Evolutionary conservation across 2,329 filamentous ascomycete genomes (phyloP), one percentile per base, ranked within the genome.

Genomic region (Colletotrichum cereale): DNA sequence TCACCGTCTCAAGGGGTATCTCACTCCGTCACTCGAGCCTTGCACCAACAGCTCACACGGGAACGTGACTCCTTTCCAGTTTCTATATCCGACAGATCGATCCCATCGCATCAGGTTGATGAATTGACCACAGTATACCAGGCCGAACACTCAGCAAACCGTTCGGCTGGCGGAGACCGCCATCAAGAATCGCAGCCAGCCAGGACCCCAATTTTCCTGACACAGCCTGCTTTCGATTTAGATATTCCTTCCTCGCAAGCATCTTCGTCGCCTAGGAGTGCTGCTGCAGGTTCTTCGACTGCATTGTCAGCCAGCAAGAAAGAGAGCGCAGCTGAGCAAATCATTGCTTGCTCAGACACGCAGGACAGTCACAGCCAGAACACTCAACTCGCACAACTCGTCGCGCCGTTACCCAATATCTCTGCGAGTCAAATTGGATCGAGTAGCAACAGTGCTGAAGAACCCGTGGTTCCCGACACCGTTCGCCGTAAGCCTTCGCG

Each of bases 311-410:
- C 38, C 29, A 6, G n/a, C 21, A 18, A 42, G 8, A n/a, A 47
- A 47, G 29, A 52, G 44, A 38, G 48, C 7, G 34, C 44, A 21
- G n/a, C 24, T 16, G 47, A 56, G 29, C 42, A 31, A 14, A 18
- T 70, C 4, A 29, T 72, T 26, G 62, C 60, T 21, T 53, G 67
- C 16, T 63, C 65, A 21, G 69, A 72, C 12, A 69, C 66, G 16
- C 65, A 71, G 5, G 42, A 36, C 26, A 36, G 31, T 12, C 52
- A 44, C 34, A 60, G 62, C 21, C 53, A 53, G 3, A 66, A 63
- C 36, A 62, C 62, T n/a, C 74, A 75, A 42, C 61, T 72, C 24
- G 73, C 74, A 10, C 74, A 75, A 57, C 34, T 73, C n/a, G 62
- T 74, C 11, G 24, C 58, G 21, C 57, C 72, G 12, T 42, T 70